Conservation (phyloP, 306 rosid genomes). For the Aeschynomene evenia region DNA sequence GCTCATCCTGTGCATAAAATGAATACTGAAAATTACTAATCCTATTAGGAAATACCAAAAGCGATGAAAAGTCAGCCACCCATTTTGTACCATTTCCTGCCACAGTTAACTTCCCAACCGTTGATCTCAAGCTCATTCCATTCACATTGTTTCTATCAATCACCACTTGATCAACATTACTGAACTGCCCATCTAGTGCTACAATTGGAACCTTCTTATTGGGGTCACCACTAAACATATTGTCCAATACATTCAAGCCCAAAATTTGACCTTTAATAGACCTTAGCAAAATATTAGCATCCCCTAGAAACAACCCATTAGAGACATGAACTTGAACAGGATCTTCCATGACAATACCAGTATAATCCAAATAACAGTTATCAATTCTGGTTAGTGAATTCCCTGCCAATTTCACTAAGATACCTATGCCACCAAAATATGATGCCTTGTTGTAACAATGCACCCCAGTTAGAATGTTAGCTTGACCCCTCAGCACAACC, state of each 20-base stretch:
- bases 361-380: constrained; percentile 66
- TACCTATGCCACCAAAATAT: constrained; percentile 63
- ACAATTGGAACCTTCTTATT: constrained; percentile 49
- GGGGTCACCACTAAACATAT: constrained; percentile 57
- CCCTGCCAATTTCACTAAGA: constrained; percentile 56
- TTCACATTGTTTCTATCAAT: constrained; percentile 60
- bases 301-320: constrained; percentile 64
- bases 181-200: constrained; percentile 51
- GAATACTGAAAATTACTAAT: constrained; percentile 57
- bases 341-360: constrained; percentile 65
- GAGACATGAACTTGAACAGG: constrained; percentile 78
- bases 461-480: constrained; percentile 59
- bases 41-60: constrained; percentile 54
- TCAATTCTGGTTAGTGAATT: constrained; percentile 59
- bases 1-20: constrained; percentile 37
- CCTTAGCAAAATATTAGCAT: constrained; percentile 53
- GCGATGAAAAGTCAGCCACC: constrained; percentile 56
- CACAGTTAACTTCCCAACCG: constrained; percentile 48
- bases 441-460: constrained; percentile 72
- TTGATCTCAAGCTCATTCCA: constrained; percentile 62
- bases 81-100: constrained; percentile 52
- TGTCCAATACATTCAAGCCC: constrained; percentile 60
- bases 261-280: constrained; percentile 51
- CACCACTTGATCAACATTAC: constrained; percentile 57
- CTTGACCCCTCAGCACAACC: constrained; percentile 60